Conservation (phyloP, 192 early-diverging fungal genomes). For the Dimargaris cristalligena region DNA sequence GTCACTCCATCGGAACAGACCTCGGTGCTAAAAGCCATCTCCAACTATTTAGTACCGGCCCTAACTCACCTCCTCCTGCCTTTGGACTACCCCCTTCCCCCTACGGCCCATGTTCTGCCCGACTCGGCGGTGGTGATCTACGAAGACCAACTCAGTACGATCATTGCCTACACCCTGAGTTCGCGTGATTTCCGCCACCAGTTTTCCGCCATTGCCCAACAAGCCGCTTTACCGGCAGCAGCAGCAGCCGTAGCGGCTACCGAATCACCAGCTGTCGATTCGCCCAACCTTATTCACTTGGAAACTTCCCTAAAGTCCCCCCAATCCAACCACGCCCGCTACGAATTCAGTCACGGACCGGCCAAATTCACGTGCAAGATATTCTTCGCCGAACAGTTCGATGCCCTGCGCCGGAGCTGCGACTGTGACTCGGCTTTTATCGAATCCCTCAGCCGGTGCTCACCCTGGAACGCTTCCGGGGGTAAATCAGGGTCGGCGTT, state of each 20-base stretch:
- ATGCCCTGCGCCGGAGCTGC: constrained; percentile 66
- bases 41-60: constrained; percentile 20
- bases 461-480: constrained; percentile 65
- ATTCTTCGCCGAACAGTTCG: constrained; percentile 86
- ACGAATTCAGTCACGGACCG: constrained; percentile 51
- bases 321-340: constrained; percentile 19
- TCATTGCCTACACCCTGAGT: constrained; percentile 77
- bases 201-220: not conserved
- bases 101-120: constrained; percentile 75
- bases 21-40: constrained; percentile 24
- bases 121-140: constrained; percentile 74
- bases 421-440: constrained; percentile 71
- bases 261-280: not conserved
- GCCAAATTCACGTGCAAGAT: constrained; percentile 76
- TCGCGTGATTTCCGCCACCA: constrained; percentile 22
- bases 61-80: constrained; percentile 24
- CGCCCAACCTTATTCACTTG: not conserved
- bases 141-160: constrained; percentile 84
- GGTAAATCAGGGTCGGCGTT: constrained; percentile 89
- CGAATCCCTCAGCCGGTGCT: constrained; percentile 73
- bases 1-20: constrained; percentile 18
- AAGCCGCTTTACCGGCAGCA: not conserved
- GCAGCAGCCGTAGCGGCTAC: too few species aligned
- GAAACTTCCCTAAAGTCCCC: not conserved
- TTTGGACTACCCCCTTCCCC: constrained; percentile 26